Evolutionary conservation across 176 grass and related monocot species (phyloP).

Genomic region (Luzula sylvatica): DNA sequence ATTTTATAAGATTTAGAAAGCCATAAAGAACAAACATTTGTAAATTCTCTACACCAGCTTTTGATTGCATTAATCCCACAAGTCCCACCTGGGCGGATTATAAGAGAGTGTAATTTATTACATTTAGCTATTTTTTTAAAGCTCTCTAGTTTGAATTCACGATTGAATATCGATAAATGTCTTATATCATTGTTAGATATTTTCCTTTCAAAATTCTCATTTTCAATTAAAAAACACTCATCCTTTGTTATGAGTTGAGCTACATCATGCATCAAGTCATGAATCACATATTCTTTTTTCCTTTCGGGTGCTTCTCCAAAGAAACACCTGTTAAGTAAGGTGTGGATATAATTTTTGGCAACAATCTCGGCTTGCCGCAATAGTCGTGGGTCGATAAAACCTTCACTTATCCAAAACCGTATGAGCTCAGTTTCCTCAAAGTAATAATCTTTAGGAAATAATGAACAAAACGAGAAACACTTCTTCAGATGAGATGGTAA

Average conservation of each 20-base stretch:
- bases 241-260: constrained; percentile 12
- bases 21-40: neutral
- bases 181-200: neutral
- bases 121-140: neutral
- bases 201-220: neutral
- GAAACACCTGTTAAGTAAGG: constrained; percentile 1
- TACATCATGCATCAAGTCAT: constrained; percentile 40
- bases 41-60: neutral
- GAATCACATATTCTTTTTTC: constrained; percentile 19
- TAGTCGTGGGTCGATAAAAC: neutral
- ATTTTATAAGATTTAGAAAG: neutral
- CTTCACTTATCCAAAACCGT: constrained; percentile 3
- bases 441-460: constrained; percentile 21
- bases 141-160: neutral
- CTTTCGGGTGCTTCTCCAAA: neutral
- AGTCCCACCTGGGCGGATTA: neutral
- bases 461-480: constrained; percentile 33
- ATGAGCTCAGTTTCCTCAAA: neutral
- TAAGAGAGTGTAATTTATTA: constrained; percentile 4
- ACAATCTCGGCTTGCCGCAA: neutral
- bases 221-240: constrained; percentile 4
- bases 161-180: neutral
- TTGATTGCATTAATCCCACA: neutral
- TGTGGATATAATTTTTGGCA: neutral
- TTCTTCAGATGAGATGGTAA: constrained; percentile 26